A percentile compares a stretch with the other conserved stretches of the same genome.
phyloP scores from a whole-genome alignment of 371 early-diverging fungal genomes.

The Dichotomocladium elegans region DNA sequence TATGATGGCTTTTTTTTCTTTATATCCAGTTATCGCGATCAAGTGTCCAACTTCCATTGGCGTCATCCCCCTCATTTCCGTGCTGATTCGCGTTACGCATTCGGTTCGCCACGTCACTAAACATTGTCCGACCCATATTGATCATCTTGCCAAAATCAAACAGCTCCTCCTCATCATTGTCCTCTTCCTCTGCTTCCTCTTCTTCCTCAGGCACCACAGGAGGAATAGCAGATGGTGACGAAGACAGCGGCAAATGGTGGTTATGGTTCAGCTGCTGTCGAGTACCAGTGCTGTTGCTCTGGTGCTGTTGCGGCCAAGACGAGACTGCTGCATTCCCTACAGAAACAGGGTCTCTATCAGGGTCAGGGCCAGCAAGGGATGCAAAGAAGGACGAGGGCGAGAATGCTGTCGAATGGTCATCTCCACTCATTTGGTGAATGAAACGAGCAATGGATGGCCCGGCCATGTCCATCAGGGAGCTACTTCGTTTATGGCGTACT shows the following conservation, averaged over 20 bases:
- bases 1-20: no score
- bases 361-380: slow-evolving; percentile 25
- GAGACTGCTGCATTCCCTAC: no score
- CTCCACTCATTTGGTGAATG: slow-evolving; percentile 23
- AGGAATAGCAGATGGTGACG: not conserved
- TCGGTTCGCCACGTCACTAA: slow-evolving; percentile 34
- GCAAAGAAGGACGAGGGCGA: slow-evolving; percentile 33
- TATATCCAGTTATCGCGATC: slow-evolving; percentile 15
- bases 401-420: slow-evolving; percentile 11
- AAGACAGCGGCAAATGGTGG: not conserved
- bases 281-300: not conserved
- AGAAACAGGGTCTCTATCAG: no score
- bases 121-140: slow-evolving; percentile 38
- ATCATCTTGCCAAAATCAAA: slow-evolving; percentile 42
- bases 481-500: slow-evolving; percentile 11
- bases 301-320: no score
- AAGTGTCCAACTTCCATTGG: slow-evolving; percentile 7
- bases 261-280: not conserved
- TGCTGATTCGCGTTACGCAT: slow-evolving; percentile 20
- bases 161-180: slow-evolving; percentile 25
- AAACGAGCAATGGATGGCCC: slow-evolving; percentile 25
- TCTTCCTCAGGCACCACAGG: slow-evolving; percentile 3
- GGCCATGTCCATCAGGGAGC: slow-evolving; percentile 17
- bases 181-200: slow-evolving; percentile 8
- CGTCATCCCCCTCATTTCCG: not conserved